These are phyloP conservation scores for Acephala macrosclerotiorum DNA, from an alignment of 2,329 filamentous ascomycete genomes.

Conservation along the genomic window DNA sequence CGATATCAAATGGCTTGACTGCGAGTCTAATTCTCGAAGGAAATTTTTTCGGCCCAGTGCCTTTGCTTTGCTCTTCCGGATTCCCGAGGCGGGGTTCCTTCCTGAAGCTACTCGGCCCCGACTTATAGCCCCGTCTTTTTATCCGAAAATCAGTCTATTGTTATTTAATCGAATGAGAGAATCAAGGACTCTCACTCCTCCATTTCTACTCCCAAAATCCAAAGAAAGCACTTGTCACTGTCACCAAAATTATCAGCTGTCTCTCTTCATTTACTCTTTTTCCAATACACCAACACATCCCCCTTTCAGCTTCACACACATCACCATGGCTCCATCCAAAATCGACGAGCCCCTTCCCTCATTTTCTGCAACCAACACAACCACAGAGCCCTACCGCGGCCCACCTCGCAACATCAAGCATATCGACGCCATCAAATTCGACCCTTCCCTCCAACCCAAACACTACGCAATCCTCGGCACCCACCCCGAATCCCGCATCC, in stretches of 20 bases:
- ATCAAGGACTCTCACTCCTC: background rate
- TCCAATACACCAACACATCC: background rate
- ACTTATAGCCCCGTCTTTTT: background rate
- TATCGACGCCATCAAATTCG: constrained; percentile 32
- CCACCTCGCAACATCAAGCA: constrained; percentile 29
- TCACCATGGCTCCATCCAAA: constrained; percentile 26
- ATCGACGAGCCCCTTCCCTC: constrained; percentile 20
- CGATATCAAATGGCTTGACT: background rate
- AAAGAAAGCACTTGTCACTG: background rate
- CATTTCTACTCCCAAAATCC: background rate
- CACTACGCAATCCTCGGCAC: constrained; percentile 32
- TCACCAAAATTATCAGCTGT: background rate
- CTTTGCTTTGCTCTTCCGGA: background rate
- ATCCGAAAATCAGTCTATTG: background rate
- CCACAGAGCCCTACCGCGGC: constrained; percentile 21
- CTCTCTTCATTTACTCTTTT: background rate
- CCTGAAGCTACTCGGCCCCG: background rate
- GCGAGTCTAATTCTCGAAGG: background rate
- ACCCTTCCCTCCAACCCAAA: constrained; percentile 27
- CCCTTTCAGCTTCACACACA: background rate
- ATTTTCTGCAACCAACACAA: constrained; percentile 13
- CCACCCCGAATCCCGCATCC: constrained; percentile 37
- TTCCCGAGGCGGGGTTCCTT: background rate
- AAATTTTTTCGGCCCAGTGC: background rate
- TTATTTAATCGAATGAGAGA: background rate